A percentile compares a stretch with the other conserved stretches of the same genome.
Evolutionary conservation across 164 flowering plant species (phyloP).

Genomic region (Piper betle): DNA sequence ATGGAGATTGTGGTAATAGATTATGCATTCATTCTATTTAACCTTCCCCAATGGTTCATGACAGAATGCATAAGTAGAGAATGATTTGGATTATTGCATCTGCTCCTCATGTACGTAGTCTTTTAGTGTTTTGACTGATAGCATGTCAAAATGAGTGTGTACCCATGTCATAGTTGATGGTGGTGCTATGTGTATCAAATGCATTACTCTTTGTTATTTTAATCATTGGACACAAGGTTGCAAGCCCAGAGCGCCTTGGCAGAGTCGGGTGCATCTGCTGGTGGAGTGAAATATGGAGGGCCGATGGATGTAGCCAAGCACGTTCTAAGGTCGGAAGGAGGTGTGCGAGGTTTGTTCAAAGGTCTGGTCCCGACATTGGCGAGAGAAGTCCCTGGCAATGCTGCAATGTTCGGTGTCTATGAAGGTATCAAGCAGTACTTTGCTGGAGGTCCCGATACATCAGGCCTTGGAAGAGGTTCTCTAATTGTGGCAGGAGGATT

Average conservation of each 20-base stretch:
- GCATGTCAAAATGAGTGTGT: too few relatives aligned
- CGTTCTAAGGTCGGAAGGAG: constrained; percentile 78
- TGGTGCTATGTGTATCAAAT: too few relatives aligned
- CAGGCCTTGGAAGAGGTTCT: constrained; percentile 67
- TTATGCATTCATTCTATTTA: too few relatives aligned
- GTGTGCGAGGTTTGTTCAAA: constrained; percentile 66
- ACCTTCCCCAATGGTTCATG: too few relatives aligned
- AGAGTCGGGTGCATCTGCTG: constrained; percentile 29
- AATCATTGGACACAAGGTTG: constrained; percentile 37
- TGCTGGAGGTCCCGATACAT: constrained; percentile 92
- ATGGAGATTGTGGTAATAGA: too few relatives aligned
- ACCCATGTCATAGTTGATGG: too few relatives aligned
- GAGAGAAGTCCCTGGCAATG: constrained; percentile 97
- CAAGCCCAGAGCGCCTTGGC: constrained; percentile 91
- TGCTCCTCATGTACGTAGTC: too few relatives aligned
- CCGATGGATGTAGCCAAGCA: constrained; percentile 93
- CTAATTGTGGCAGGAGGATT: constrained; percentile 77
- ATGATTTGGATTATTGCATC: too few relatives aligned
- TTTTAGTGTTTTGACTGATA: too few relatives aligned
- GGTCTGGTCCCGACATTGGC: constrained; percentile 85
- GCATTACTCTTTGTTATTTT: too few relatives aligned
- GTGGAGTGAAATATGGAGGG: constrained; percentile 70
- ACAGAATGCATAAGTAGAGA: too few relatives aligned
- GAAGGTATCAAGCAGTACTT: constrained; percentile 58
- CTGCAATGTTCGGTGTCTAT: constrained; percentile 88